Evolutionary conservation across 768 basidiomycete species (phyloP).

Genomic region (Fistulinella prunicolor): DNA sequence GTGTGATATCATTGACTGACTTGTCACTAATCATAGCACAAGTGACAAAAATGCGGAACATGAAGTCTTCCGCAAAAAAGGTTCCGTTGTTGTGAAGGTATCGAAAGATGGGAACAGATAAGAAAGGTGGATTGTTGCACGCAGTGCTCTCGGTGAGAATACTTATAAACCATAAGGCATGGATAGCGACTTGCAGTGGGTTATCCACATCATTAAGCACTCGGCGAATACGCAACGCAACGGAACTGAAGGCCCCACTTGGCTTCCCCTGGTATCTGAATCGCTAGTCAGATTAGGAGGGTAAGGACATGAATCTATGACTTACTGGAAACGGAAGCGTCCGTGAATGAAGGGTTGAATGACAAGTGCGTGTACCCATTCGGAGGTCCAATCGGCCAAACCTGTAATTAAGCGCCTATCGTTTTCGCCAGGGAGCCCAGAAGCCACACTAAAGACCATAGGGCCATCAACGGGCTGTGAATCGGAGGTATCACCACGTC

Average conservation of each 20-base stretch:
- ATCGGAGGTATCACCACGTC: neutral
- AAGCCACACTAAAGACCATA: neutral
- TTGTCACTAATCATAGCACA: conserved; percentile 38
- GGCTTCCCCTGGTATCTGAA: conserved; percentile 18
- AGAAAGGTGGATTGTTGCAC: conserved; percentile 21
- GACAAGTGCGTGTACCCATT: conserved; percentile 25
- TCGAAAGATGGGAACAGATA: conserved; percentile 29
- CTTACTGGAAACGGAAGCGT: conserved; percentile 22
- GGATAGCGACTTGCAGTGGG: conserved; percentile 27
- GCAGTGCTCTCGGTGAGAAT: conserved; percentile 19
- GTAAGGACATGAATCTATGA: neutral
- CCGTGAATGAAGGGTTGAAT: conserved; percentile 19
- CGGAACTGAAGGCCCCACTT: conserved; percentile 3
- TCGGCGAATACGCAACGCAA: conserved; percentile 20
- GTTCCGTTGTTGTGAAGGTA: conserved; percentile 29
- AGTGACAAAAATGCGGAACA: conserved; percentile 33
- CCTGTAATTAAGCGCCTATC: conserved; percentile 7
- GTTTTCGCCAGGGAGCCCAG: neutral
- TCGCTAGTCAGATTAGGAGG: conserved; percentile 1
- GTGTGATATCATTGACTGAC: conserved; percentile 30
- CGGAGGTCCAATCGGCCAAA: conserved; percentile 25
- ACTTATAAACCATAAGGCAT: conserved; percentile 34
- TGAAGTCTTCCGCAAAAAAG: conserved; percentile 30
- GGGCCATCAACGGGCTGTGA: neutral
- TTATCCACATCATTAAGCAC: conserved; percentile 22